These are phyloP conservation scores for Talaromyces borbonicus DNA, from an alignment of 495 filamentous ascomycete genomes.

Conservation along the genomic window DNA sequence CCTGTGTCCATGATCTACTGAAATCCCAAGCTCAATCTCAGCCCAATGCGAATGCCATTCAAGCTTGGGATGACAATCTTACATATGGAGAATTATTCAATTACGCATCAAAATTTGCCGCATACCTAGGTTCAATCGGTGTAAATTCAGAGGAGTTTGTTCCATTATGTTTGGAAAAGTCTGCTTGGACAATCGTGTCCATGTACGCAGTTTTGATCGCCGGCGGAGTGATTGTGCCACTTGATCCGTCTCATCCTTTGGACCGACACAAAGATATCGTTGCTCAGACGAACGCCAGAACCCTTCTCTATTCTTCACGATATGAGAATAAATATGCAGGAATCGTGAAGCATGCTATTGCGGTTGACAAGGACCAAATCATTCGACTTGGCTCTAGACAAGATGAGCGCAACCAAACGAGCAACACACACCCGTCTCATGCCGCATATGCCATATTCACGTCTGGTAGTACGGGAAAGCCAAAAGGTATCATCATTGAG, in stretches of 20 bases:
- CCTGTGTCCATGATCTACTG: conserved; percentile 7
- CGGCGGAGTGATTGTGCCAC: conserved; percentile 46
- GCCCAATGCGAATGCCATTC: not conserved
- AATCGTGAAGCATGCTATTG: conserved; percentile 24
- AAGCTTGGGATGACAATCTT: conserved; percentile 35
- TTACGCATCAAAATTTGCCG: conserved; percentile 28
- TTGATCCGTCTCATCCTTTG: conserved; percentile 49
- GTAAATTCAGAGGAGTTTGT: conserved; percentile 40
- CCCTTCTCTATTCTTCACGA: conserved; percentile 31
- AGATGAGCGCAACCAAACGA: not conserved
- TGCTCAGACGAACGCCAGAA: conserved; percentile 24
- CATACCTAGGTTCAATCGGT: conserved; percentile 33
- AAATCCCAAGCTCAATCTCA: not conserved
- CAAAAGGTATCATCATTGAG: conserved; percentile 43
- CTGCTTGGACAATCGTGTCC: conserved; percentile 41
- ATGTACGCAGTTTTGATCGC: conserved; percentile 45
- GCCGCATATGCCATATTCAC: conserved; percentile 36
- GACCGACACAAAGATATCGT: conserved; percentile 34
- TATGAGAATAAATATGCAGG: conserved; percentile 17
- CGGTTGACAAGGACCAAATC: conserved; percentile 29
- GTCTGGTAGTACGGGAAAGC: conserved; percentile 49
- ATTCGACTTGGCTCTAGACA: conserved; percentile 12
- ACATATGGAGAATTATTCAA: conserved; percentile 35
- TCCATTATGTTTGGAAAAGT: conserved; percentile 50
- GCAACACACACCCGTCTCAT: conserved; percentile 17